A percentile compares a stretch with the other conserved stretches of the same genome.
These are phyloP conservation scores for Beauveria asiatica DNA, from an alignment of 2,329 filamentous ascomycete species.

Conservation along the genomic window DNA sequence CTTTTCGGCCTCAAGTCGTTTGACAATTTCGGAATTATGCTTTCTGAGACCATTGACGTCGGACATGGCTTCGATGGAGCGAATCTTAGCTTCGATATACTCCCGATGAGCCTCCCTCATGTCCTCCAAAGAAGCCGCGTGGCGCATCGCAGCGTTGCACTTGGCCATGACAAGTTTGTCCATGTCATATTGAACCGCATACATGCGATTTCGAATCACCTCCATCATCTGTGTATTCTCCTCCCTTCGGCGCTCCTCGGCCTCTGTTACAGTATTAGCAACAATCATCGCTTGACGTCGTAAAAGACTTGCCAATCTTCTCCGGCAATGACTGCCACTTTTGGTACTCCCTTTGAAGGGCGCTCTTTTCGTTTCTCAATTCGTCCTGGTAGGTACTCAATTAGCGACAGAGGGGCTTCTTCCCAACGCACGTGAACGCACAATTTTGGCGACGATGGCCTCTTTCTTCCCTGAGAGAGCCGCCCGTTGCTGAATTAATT, in stretches of 20 bases:
- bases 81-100: constrained; percentile 61
- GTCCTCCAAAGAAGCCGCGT: constrained; percentile 50
- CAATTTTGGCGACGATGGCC: constrained; percentile 21
- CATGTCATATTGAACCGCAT: constrained; percentile 42
- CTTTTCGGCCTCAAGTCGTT: constrained; percentile 39
- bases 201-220: constrained; percentile 30
- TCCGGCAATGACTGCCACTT: constrained; percentile 59
- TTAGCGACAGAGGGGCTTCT: constrained; percentile 14
- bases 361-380: constrained; percentile 54
- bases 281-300: not conserved
- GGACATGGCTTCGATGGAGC: constrained; percentile 71
- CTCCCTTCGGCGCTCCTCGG: constrained; percentile 25
- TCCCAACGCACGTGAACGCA: constrained; percentile 17
- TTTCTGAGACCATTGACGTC: constrained; percentile 62
- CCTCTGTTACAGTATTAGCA: constrained; percentile 21
- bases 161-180: constrained; percentile 49
- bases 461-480: constrained; percentile 35
- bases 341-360: constrained; percentile 56
- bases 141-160: constrained; percentile 42
- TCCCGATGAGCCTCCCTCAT: constrained; percentile 55
- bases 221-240: constrained; percentile 24
- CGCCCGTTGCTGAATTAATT: constrained; percentile 18
- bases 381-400: constrained; percentile 27
- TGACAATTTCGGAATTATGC: constrained; percentile 53
- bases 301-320: constrained; percentile 52